Conservation (phyloP, 1,284 basidiomycete genomes). For the Tilletia caries region DNA sequence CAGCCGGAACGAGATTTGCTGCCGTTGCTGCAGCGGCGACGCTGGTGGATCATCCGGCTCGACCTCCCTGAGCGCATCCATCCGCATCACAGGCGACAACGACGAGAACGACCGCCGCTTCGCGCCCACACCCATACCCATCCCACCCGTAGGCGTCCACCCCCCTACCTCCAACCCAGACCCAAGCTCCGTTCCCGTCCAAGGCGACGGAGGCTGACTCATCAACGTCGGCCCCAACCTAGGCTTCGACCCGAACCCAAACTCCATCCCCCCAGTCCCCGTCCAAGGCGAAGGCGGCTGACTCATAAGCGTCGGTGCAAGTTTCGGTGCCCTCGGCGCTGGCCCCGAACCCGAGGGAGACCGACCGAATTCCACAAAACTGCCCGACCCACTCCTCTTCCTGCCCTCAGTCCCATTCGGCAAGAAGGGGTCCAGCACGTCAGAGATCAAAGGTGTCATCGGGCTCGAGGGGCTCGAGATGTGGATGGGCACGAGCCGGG, state of each 20-base stretch:
- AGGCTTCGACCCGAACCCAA: too few species aligned
- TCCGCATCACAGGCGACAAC: too few species aligned
- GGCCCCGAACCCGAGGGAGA: not conserved
- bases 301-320: slow-evolving; percentile 37
- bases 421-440: slow-evolving; percentile 12
- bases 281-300: slow-evolving; percentile 45
- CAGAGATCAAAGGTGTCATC: slow-evolving; percentile 29
- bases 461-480: slow-evolving; percentile 30
- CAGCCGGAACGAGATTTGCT: not conserved
- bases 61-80: too few species aligned
- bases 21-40: not conserved
- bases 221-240: too few species aligned
- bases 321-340: slow-evolving; percentile 31
- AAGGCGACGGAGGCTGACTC: too few species aligned
- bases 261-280: not conserved
- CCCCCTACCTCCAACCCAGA: too few species aligned
- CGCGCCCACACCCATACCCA: too few species aligned
- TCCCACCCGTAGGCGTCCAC: too few species aligned
- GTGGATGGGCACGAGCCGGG: slow-evolving; percentile 35
- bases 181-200: too few species aligned
- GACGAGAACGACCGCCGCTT: too few species aligned
- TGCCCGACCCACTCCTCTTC: not conserved
- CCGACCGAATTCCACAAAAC: not conserved
- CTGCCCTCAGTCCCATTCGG: not conserved
- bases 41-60: too few species aligned